Evolutionary conservation across 2,329 filamentous ascomycete genomes (phyloP).

Genomic region (Monosporascus cannonballus): DNA sequence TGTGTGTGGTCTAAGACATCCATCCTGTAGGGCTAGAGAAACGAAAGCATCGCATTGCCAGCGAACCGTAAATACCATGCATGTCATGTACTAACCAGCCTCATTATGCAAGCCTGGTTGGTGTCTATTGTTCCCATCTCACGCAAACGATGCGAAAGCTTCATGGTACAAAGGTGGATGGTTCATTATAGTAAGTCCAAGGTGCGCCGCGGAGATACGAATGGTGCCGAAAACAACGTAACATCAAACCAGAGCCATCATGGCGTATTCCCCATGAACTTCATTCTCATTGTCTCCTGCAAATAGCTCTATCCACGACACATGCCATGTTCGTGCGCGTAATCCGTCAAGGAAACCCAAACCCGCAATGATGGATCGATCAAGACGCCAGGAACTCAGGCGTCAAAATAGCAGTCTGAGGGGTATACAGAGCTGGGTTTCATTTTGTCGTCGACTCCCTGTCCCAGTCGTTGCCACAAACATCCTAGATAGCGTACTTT

Average conservation of each 20-base stretch:
- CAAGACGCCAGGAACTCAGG: constrained; percentile 19
- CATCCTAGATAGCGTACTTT: constrained; percentile 85
- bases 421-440: background rate
- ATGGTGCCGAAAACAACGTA: background rate
- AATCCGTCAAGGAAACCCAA: constrained; percentile 7
- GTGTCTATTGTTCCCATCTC: background rate
- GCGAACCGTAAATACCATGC: background rate
- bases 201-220: background rate
- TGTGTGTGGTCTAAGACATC: no score
- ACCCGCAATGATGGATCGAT: constrained; percentile 20
- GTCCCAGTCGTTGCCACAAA: background rate
- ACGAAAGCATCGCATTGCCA: no score
- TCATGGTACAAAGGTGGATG: background rate
- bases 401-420: constrained; percentile 12
- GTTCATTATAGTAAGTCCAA: background rate
- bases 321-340: constrained; percentile 8
- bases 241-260: background rate
- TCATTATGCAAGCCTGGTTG: no score
- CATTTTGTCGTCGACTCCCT: background rate
- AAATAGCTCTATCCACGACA: background rate
- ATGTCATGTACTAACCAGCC: no score
- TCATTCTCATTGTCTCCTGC: constrained; percentile 8
- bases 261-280: background rate
- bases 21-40: no score
- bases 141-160: background rate